Base-by-base conservation (phyloP, 2,329 filamentous ascomycete species). In the Chaetomium sp. region DNA sequence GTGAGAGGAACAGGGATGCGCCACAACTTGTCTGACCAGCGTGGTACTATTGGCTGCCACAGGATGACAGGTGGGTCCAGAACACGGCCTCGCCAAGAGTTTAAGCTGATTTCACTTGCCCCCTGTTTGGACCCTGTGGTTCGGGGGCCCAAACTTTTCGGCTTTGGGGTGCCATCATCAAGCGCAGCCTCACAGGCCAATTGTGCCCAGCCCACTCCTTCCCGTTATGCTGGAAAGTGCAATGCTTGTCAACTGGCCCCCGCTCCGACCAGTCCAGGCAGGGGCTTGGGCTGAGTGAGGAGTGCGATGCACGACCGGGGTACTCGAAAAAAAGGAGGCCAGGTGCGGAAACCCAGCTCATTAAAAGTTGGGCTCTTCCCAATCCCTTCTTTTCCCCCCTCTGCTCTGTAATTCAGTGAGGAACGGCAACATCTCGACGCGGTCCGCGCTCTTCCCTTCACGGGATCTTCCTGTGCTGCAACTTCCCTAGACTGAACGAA, bases 101-200 rank as follows among this genome's bases (percentile, higher is more conserved):
- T 34, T 48, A 40, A 40, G 38, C 43, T 35, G 4, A 43, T 52
- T 54, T 46, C 32, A 0, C 40, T 9, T 35, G 11, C 32, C 56
- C 56, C 49, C 42, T 52, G 41, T 9, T 12, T 48, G 46, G 50
- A 49, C 53, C 56, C 47, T 45, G 48, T 48, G 37, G 41, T 40
- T 36, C 45, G 40, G 35, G 27, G 40, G 7, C 10, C 12, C 11
- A 42, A 12, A 42, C 12, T 7, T 19, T 45, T 12, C 40, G 12
- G 40, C 52, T 42, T 14, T 27, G 46, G 45, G 14, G 49, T 44
- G 35, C 51, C 53, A 59, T 56, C 53, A 41, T 52, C 41, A 52
- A 58, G 52, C 58, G 53, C 55, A 58, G 58, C 58, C 58, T 56
- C 58, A 56, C 52, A 33, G 44, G 32, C 49, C 40, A 44, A 48